A percentile compares a stretch with the other conserved stretches of the same genome.
Conservation (phyloP, 164 flowering plant genomes). For the Piper longum region DNA sequence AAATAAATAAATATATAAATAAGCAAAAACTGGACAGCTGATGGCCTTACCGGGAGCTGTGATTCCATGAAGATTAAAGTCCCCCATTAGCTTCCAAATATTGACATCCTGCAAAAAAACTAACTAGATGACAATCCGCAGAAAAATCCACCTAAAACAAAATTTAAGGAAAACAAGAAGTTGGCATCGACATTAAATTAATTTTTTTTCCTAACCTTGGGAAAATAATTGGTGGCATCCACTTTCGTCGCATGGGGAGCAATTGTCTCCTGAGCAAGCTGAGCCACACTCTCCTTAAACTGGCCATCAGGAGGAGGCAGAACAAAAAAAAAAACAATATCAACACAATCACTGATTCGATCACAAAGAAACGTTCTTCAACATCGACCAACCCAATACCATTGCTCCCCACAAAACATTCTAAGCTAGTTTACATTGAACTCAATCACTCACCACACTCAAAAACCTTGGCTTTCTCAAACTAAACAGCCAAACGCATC, state of each 20-base stretch:
- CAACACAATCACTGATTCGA: not conserved
- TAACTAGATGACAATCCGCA: not conserved
- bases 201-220: constrained; percentile 33
- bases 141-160: not conserved
- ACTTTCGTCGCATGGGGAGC: constrained; percentile 80
- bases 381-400: not conserved
- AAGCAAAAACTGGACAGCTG: no score
- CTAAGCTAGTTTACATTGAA: no score
- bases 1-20: no score
- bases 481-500: not conserved
- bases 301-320: constrained; percentile 9
- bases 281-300: constrained; percentile 90
- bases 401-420: not conserved
- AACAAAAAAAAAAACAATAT: not conserved
- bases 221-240: constrained; percentile 70
- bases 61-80: constrained; percentile 88
- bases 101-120: constrained; percentile 49
- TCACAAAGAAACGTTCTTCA: not conserved
- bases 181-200: not conserved
- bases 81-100: constrained; percentile 97
- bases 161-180: not conserved
- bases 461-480: not conserved
- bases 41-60: constrained; percentile 73
- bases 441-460: not conserved
- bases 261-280: constrained; percentile 77